Base-by-base conservation (phyloP, 2,329 filamentous ascomycete genomes). In the Paraconiothyrium sp. region DNA sequence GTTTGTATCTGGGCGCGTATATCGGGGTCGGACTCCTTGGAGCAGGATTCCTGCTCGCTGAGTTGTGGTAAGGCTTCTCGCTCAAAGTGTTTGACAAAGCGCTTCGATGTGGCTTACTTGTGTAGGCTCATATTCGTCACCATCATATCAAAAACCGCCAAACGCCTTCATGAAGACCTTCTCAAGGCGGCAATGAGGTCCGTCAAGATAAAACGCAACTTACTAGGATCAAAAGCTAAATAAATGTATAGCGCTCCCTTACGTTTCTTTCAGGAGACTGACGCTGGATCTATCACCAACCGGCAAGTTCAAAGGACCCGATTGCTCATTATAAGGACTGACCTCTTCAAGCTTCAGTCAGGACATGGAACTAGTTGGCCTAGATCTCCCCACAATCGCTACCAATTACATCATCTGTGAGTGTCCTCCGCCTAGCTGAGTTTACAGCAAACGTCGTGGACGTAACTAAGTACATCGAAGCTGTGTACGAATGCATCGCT, bases 341-440 rank as follows among this genome's bases (percentile, higher is more conserved):
- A 61, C 59, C 34, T 47, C 59, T 54, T 57, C 30, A 52, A 61
- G 59, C 55, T 62, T 62, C 55, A 59, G 56, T 43, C 60, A 62
- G 30, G 60, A 62, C 50, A 62, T 62, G 56, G 50, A 56, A 44
- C 46, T 62, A 34, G 37, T 62, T 14, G 60, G 39, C 54, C 39
- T 61, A 32, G 49, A 61, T 50, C 59, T 61, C 41, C 49, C 56
- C 27, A 58, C 43, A 24, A 56, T 58, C 46, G 54, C 55, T 46
- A 47, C 59, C 30, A 61, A 61, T 54, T 61, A 61, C 48, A 61
- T 61, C 37, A 61, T 61, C 48, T 32, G 59, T 61, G 41, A 54
- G 59, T 61, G 39, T 47, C 22, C 47, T 32, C 20, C 37, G 30
- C 32, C 34, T 54, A 52, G 57, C 27, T 54, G 54, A 14, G n/a